These are phyloP conservation scores for Fusarium odoratissimum DNA, from an alignment of 2,329 filamentous ascomycete species.

Conservation along the genomic window DNA sequence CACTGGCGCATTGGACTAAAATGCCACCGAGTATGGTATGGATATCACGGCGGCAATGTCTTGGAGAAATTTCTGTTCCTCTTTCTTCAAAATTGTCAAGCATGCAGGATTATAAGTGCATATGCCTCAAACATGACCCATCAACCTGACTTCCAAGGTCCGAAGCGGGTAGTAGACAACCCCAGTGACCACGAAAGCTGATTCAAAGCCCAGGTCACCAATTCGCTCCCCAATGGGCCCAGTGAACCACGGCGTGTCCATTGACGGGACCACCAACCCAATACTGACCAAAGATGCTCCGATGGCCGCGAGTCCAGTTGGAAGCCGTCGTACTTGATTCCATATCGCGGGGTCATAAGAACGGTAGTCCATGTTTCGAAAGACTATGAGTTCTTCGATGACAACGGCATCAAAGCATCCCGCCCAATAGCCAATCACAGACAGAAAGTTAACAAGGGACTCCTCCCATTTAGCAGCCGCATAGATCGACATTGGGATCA, in stretches of 20 bases:
- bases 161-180: constrained; percentile 56
- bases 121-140: constrained; percentile 37
- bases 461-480: constrained; percentile 56
- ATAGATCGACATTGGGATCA: constrained; percentile 57
- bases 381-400: constrained; percentile 57
- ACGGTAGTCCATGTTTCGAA: constrained; percentile 55
- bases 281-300: constrained; percentile 57
- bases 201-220: constrained; percentile 60
- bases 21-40: background rate
- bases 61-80: background rate
- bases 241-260: constrained; percentile 57
- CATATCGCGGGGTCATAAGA: constrained; percentile 57
- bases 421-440: constrained; percentile 60
- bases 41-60: too few species aligned
- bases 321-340: constrained; percentile 57
- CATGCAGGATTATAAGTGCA: background rate
- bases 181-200: constrained; percentile 55
- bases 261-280: constrained; percentile 55
- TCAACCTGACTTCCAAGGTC: constrained; percentile 48
- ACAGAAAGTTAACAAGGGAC: constrained; percentile 58
- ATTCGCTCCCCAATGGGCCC: constrained; percentile 57
- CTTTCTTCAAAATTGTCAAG: background rate
- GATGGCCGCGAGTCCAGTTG: constrained; percentile 57
- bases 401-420: constrained; percentile 58
- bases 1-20: background rate